Evolutionary conservation across 371 early-diverging fungal genomes (phyloP).

Genomic region (Rhizopus arrhizus): DNA sequence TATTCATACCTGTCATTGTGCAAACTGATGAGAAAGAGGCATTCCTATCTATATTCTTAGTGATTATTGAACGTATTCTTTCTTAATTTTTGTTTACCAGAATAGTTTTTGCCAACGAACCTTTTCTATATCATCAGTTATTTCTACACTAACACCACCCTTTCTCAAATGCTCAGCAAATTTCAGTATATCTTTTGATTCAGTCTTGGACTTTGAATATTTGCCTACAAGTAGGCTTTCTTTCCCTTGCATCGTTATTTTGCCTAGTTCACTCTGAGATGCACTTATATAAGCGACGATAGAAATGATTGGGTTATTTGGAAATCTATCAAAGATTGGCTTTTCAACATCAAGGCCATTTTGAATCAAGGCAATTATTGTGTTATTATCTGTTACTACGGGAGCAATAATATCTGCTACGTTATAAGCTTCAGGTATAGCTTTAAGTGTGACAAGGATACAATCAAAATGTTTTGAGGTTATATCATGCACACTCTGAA

Average conservation of each 20-base stretch:
- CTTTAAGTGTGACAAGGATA: slow-evolving; percentile 77
- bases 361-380: slow-evolving; percentile 79
- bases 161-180: slow-evolving; percentile 47
- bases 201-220: slow-evolving; percentile 29
- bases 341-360: slow-evolving; percentile 85
- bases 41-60: slow-evolving; percentile 50
- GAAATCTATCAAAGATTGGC: slow-evolving; percentile 61
- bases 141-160: slow-evolving; percentile 55
- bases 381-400: slow-evolving; percentile 56
- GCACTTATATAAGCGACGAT: slow-evolving; percentile 77
- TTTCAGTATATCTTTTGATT: slow-evolving; percentile 22
- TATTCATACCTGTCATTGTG: slow-evolving; percentile 68
- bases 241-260: slow-evolving; percentile 51
- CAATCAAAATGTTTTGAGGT: slow-evolving; percentile 62
- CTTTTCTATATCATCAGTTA: slow-evolving; percentile 64
- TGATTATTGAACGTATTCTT: background rate
- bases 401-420: slow-evolving; percentile 67
- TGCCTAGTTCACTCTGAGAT: slow-evolving; percentile 64
- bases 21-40: slow-evolving; percentile 78
- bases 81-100: slow-evolving; percentile 49
- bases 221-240: slow-evolving; percentile 41
- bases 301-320: slow-evolving; percentile 69
- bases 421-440: slow-evolving; percentile 65
- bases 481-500: slow-evolving; percentile 52
- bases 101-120: slow-evolving; percentile 83